Conservation (phyloP, 2,329 filamentous ascomycete genomes). For the Sarocladiaceae sp. region DNA sequence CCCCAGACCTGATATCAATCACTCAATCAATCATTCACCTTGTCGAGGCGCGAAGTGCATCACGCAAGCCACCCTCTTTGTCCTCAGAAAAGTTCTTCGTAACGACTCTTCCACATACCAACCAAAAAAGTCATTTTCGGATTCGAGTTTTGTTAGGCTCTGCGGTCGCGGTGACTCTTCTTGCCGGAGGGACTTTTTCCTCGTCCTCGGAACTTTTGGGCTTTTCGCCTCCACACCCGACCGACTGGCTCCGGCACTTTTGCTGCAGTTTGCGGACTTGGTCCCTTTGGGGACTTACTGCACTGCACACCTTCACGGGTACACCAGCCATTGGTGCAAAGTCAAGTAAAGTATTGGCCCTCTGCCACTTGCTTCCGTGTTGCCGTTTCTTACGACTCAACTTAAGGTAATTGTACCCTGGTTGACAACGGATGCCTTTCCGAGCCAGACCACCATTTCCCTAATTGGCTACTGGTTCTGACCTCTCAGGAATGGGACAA, state of each 20-base stretch:
- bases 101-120: background rate
- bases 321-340: background rate
- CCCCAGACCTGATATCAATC: background rate
- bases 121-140: background rate
- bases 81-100: too few species aligned
- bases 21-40: too few species aligned
- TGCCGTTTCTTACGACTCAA: too few species aligned
- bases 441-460: too few species aligned
- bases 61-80: too few species aligned
- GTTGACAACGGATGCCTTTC: too few species aligned
- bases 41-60: too few species aligned
- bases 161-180: background rate
- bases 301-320: background rate
- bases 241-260: slow-evolving; percentile 7
- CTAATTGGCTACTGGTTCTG: too few species aligned
- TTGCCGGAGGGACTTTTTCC: background rate
- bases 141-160: background rate
- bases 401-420: too few species aligned
- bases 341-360: too few species aligned
- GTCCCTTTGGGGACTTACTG: background rate
- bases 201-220: slow-evolving; percentile 6
- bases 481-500: too few species aligned
- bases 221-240: slow-evolving; percentile 5
- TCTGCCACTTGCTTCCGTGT: too few species aligned
- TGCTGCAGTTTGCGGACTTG: background rate